Base-by-base conservation (phyloP, 2,329 filamentous ascomycete species). In the Madurella fahalii region DNA sequence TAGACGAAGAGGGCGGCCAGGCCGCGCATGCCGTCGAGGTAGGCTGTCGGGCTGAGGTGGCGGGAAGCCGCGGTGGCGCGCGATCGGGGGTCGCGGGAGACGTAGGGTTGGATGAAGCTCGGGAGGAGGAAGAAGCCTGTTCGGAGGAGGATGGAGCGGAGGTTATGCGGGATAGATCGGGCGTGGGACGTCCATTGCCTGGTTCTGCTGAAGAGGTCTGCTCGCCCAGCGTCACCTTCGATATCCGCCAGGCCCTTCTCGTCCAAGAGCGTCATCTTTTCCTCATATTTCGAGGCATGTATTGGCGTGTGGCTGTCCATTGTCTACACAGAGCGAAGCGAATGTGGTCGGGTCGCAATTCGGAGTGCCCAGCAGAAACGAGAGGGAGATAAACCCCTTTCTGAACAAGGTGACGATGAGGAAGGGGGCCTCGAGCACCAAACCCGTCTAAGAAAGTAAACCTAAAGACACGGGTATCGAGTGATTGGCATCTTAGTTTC, bases 21-120 rank as follows among this genome's bases (percentile, higher is more conserved):
- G 13, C 80, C 80, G 57, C 80, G 75, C 72, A 83, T 77, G 56
- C 80, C 80, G 61, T 83, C 80, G 45, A 83, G 77, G 61, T 83
- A 82, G 8, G 80, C 74, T 9, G 80, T 83, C 15, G 80, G 79
- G 37, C 72, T 66, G n/a, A 77, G 67, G 46, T 72, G 25, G 73
- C 12, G 39, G n/a, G 13, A 32, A 18, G 16, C 4, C 39, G 25
- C 8, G 39, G 9, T 12, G 37, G n/a, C 39, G n/a, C 47, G 34
- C 9, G 11, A 17, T 39, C 17, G 32, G 34, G 12, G 8, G 16
- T 5, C 34, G 39, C 12, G 30, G 12, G 37, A 74, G 65, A 30
- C 72, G 71, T 25, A 25, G 46, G 72, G 70, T 47, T 79, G 77
- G 44, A 80, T 60, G 60, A 81, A 81, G 65, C 74, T 78, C n/a